These are phyloP conservation scores for Pterula multifida DNA, from an alignment of 1,284 basidiomycete genomes.

Conservation along the genomic window DNA sequence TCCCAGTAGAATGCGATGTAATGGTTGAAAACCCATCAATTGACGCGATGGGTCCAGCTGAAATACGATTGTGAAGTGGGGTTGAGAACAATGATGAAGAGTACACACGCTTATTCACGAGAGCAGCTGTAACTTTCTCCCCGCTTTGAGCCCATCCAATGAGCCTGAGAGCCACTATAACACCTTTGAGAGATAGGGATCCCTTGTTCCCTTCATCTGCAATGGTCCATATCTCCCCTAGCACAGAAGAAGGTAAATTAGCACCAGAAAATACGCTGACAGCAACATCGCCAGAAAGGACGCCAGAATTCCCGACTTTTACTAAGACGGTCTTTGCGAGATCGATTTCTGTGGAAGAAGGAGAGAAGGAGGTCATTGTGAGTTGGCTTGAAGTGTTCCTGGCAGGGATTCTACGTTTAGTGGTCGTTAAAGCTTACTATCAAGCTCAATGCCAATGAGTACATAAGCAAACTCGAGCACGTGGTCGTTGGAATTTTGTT, in stretches of 20 bases:
- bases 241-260: constrained; percentile 60
- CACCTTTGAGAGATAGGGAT: constrained; percentile 77
- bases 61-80: constrained; percentile 11
- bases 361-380: constrained; percentile 54
- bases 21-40: constrained; percentile 62
- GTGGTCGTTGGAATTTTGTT: neutral
- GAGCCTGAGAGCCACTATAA: constrained; percentile 77
- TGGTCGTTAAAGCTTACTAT: neutral
- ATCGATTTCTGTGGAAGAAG: constrained; percentile 52
- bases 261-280: constrained; percentile 74
- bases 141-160: constrained; percentile 92
- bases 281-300: constrained; percentile 78
- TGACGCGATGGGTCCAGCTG: constrained; percentile 74
- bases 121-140: constrained; percentile 48
- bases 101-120: constrained; percentile 55
- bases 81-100: constrained; percentile 9
- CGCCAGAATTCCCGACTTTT: constrained; percentile 61
- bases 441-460: neutral
- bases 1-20: constrained; percentile 36
- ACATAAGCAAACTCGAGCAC: neutral
- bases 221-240: constrained; percentile 91
- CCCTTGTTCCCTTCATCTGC: constrained; percentile 92
- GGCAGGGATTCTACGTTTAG: neutral
- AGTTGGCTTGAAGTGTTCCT: constrained; percentile 3
- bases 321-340: constrained; percentile 62